These are phyloP conservation scores for Pelargonium myrrhifolium DNA, from an alignment of 441 rosid genomes.

Conservation along the genomic window DNA sequence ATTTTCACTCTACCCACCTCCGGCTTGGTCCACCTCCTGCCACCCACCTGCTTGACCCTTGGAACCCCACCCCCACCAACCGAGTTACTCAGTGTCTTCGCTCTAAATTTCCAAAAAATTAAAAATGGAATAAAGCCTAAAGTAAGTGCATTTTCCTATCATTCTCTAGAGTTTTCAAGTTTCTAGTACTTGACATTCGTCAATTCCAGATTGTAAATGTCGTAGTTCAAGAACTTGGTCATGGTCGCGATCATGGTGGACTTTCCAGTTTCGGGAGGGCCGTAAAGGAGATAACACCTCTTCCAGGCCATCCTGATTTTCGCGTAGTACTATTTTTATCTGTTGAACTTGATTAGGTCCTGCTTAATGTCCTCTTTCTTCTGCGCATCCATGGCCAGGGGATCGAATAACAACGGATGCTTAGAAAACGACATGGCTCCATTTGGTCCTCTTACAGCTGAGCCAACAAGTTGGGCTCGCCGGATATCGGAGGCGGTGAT, in stretches of 20 bases:
- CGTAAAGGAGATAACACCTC: slow-evolving; percentile 72
- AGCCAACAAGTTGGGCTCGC: too few species aligned
- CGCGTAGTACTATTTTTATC: slow-evolving; percentile 59
- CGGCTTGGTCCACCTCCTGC: too few species aligned
- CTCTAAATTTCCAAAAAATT: too few species aligned
- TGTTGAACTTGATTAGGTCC: slow-evolving; percentile 62
- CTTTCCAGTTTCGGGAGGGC: slow-evolving; percentile 91
- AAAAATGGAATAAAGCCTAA: too few species aligned
- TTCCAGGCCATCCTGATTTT: slow-evolving; percentile 81
- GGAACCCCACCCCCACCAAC: too few species aligned
- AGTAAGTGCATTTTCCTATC: too few species aligned
- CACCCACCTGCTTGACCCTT: too few species aligned
- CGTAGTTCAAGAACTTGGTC: slow-evolving; percentile 67
- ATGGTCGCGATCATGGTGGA: slow-evolving; percentile 82
- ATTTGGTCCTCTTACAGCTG: slow-evolving; percentile 5
- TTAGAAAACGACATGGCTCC: slow-evolving; percentile 39
- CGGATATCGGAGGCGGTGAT: too few species aligned
- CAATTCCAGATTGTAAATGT: slow-evolving; percentile 76
- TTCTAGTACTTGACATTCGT: too few species aligned
- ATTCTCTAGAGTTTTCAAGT: too few species aligned
- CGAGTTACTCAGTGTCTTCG: too few species aligned
- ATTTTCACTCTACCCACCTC: too few species aligned
- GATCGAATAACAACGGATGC: slow-evolving; percentile 64
- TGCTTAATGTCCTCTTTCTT: slow-evolving; percentile 57
- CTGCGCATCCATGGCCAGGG: slow-evolving; percentile 65